Conservation (phyloP, 352 stramenopile genomes). For the Halophytophthora batemanensis region DNA sequence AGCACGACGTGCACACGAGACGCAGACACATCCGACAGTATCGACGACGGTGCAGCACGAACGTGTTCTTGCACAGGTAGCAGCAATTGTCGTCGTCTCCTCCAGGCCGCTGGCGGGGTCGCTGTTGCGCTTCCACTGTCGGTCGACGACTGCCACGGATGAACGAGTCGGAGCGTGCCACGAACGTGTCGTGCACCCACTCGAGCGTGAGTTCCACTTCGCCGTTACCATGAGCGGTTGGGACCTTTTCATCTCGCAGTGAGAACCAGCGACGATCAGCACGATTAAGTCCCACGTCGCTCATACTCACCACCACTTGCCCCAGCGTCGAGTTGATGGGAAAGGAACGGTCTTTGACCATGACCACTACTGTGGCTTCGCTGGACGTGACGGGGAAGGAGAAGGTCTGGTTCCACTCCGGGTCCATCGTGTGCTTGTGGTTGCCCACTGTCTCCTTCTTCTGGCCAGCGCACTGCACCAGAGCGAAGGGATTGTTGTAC, state of each 20-base stretch:
- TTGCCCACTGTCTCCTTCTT: constrained; percentile 87
- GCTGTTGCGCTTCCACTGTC: constrained; percentile 29
- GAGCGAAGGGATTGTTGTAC: constrained; percentile 86
- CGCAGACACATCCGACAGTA: constrained; percentile 88
- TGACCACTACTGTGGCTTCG: constrained; percentile 59
- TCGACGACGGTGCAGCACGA: constrained; percentile 71
- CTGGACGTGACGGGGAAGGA: constrained; percentile 83
- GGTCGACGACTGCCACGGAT: constrained; percentile 64
- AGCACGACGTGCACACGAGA: constrained; percentile 82
- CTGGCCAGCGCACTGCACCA: constrained; percentile 75
- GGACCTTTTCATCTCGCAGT: constrained; percentile 66
- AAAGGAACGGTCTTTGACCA: constrained; percentile 76
- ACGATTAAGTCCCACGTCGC: constrained; percentile 77
- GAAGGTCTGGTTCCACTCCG: constrained; percentile 89
- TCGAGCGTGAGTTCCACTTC: constrained; percentile 89
- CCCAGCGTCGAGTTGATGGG: constrained; percentile 75
- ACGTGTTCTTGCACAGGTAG: constrained; percentile 82
- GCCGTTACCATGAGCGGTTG: constrained; percentile 62
- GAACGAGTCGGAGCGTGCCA: constrained; percentile 84
- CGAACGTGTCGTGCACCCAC: constrained; percentile 88
- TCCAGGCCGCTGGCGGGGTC: constrained; percentile 8
- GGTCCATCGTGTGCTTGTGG: constrained; percentile 88
- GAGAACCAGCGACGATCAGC: constrained; percentile 80
- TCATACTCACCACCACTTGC: constrained; percentile 72
- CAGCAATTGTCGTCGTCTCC: constrained; percentile 52